Evolutionary conservation across 106 monocot genomes (phyloP), one percentile per base, ranked within the genome.

Genomic region (Dioscorea zingiberensis): DNA sequence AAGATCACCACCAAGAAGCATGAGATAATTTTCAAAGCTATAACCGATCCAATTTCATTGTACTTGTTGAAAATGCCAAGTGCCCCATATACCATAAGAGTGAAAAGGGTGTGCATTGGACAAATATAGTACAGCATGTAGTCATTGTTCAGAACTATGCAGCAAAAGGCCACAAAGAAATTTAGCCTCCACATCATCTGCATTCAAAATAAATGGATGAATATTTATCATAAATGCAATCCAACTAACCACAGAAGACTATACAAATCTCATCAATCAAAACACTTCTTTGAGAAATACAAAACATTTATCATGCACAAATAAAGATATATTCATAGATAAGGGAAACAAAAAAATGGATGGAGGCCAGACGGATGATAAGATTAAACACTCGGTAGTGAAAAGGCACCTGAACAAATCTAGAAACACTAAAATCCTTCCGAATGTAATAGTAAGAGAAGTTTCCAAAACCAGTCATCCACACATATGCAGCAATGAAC

Each of bases 171-270:
- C 67, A 97, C 95, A 38, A 97, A 88, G 68, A 97, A 86, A 71
- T 97, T 97, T 53, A 97, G 48, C 44, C 91, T 75, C 95, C 95
- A 97, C 95, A 97, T 97, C 95, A 97, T 97, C 95, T 97, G 86
- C 84, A 83, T 60, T 69, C 55, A 12, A 71, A n/a, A 64, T 44
- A 59, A 23, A 38, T 6, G 38, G 38, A 38, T 38, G 4, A 38
- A 38, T 38, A 38, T 38, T 10, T 38, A 38, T 38, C 38, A 38
- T 8, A 38, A 38, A 38, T 38, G 38, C 38, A 38, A 38, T 8
- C 10, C 38, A 6, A 38, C 6, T 6, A 38, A 8, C 38, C 38
- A 38, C n/a, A n/a, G n/a, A n/a, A 38, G 38, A 38, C 4, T 38
- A 0, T 38, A 38, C 3, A 38, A 38, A 38, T 38, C 38, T 10